Evolutionary conservation across 2,329 filamentous ascomycete species (phyloP), one percentile per base, ranked within the genome.

Genomic region (Pseudogymnoascus sp.): DNA sequence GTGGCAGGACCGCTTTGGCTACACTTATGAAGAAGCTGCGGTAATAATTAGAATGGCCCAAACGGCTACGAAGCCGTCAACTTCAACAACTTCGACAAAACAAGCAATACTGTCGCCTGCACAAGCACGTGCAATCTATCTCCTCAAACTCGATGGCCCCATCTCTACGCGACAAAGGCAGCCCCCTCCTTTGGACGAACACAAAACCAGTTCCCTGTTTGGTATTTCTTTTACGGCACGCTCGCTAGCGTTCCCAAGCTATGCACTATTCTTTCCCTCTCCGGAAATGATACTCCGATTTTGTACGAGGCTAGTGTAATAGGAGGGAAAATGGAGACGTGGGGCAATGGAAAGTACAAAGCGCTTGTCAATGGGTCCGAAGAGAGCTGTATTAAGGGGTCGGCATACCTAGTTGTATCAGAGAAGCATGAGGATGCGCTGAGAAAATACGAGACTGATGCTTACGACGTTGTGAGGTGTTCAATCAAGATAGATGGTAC

Each of bases 161-260:
- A 26, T 74, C 15, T 59, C 64, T 33, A 67, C 67, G 2, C 44
- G 66, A 0, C 61, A 65, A 13, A 69, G 64, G 23, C 1, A 31
- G 15, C 50, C 9, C 11, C 46, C 23, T 19, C 13, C 4, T 68
- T 64, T 31, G 29, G 42, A 11, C 72, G 69, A 17, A 13, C 29
- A 15, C 63, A 67, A 59, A 26, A 64, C 19, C 38, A 65, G 35
- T 67, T 63, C 40, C 67, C 70, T 0, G 74, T 80, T 0, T 77
- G 72, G 71, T 78, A 78, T 65, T 79, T 78, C 68, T 77, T 78
- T 65, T 78, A 79, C 64, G 75, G 76, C 11, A 77, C 73, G 0
- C 69, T 78, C 2, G 72, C 68, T 1, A 69, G 76, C 9, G 60
- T 70, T 0, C 63, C 61, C 0, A 64, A 75, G 4, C 71, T 79